Percentiles rank a stretch among this genome's conserved stretches.
Evolutionary conservation across 768 basidiomycete species (phyloP).

Genomic region (Amanita molliuscula): DNA sequence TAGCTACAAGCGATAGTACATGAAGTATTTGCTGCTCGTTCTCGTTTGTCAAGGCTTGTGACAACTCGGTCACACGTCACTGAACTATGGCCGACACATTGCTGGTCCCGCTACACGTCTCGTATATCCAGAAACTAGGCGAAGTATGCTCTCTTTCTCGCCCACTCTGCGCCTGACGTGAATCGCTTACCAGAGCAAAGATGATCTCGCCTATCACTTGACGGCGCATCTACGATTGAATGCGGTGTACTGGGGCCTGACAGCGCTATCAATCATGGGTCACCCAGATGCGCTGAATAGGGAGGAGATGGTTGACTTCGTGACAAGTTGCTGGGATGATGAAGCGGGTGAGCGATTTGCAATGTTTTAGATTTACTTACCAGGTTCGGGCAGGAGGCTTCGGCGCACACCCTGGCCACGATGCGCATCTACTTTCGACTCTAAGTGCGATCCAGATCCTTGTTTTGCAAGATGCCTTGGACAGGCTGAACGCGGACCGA

Average conservation of each 20-base stretch:
- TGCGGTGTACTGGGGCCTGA: conserved; percentile 94
- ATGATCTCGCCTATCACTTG: conserved; percentile 82
- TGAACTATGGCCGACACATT: conserved; percentile 7
- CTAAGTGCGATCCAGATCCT: conserved; percentile 91
- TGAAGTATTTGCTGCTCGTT: no score
- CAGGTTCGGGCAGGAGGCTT: conserved; percentile 58
- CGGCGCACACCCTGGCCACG: conserved; percentile 88
- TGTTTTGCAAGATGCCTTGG: conserved; percentile 71
- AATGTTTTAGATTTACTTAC: neutral
- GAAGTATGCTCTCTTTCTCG: conserved; percentile 30
- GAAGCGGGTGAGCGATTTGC: conserved; percentile 46
- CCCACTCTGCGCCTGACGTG: neutral
- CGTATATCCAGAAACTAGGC: conserved; percentile 69
- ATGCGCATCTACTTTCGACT: conserved; percentile 81
- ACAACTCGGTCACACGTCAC: no score
- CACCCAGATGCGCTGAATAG: conserved; percentile 68
- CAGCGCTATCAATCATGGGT: conserved; percentile 76
- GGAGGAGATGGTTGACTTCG: conserved; percentile 80
- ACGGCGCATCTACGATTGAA: conserved; percentile 92
- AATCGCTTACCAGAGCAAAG: conserved; percentile 43
- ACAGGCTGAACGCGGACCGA: conserved; percentile 58
- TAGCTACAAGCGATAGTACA: no score
- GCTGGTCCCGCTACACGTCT: conserved; percentile 54
- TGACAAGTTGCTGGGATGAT: conserved; percentile 94
- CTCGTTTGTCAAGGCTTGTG: no score